Percentiles rank a stretch among this genome's conserved stretches.
phyloP scores from a whole-genome alignment of 345 rosid species.

The Melastoma malabathricum region DNA sequence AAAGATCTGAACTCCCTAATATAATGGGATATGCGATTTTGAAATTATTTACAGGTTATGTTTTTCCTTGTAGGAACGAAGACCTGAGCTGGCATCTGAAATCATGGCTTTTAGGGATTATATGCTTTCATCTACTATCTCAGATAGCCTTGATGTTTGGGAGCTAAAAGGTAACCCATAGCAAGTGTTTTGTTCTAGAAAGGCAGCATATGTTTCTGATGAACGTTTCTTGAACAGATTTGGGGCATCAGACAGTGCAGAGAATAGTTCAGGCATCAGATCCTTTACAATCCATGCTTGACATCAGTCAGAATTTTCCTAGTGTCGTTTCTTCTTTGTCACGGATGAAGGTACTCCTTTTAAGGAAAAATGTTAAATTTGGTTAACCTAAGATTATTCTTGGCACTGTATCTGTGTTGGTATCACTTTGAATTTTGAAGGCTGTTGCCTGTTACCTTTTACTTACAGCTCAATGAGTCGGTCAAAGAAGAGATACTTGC shows the following conservation, averaged over 20 bases:
- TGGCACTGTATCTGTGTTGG: no score
- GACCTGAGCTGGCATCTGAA: conserved; percentile 80
- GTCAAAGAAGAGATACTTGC: conserved; percentile 87
- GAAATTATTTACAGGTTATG: conserved; percentile 3
- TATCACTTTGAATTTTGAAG: no score
- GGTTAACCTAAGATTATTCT: not conserved
- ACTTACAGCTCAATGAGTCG: conserved; percentile 67
- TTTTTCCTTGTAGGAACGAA: conserved; percentile 54
- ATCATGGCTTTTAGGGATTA: conserved; percentile 89
- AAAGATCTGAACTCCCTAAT: no score
- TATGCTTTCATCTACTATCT: conserved; percentile 73
- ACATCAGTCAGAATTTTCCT: conserved; percentile 95
- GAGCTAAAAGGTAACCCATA: conserved; percentile 72
- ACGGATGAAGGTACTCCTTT: conserved; percentile 70
- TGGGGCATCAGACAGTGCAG: conserved; percentile 98
- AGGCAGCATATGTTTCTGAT: conserved; percentile 1
- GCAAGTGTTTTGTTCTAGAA: not conserved
- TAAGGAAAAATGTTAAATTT: not conserved
- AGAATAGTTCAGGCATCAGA: conserved; percentile 91
- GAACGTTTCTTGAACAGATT: conserved; percentile 38
- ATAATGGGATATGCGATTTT: not conserved
- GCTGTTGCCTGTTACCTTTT: not conserved
- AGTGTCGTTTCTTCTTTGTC: conserved; percentile 91
- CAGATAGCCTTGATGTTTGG: conserved; percentile 97
- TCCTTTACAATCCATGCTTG: conserved; percentile 91